Percentiles rank a stretch among this genome's conserved stretches.
phyloP scores from a whole-genome alignment of 805 yeast genomes.

The Schwanniomyces vanrijiae region DNA sequence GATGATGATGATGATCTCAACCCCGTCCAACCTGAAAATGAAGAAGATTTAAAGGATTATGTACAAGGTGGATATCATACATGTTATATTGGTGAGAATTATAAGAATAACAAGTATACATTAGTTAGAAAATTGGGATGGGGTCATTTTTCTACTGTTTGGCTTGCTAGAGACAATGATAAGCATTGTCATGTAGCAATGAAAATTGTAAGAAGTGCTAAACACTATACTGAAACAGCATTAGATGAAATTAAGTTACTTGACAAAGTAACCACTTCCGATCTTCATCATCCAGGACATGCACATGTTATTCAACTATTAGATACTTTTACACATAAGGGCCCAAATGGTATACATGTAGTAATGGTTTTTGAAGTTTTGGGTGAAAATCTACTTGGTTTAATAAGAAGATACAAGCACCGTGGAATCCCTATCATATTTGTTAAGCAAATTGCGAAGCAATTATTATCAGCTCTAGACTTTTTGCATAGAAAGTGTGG shows the following conservation, averaged over 20 bases:
- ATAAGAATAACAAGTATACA: slow-evolving; percentile 72
- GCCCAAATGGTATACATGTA: slow-evolving; percentile 90
- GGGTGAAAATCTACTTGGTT: slow-evolving; percentile 88
- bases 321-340: slow-evolving; percentile 82
- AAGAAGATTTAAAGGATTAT: slow-evolving; percentile 85
- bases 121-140: slow-evolving; percentile 92
- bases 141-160: slow-evolving; percentile 98
- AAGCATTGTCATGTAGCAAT: slow-evolving; percentile 80
- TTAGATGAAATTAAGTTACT: slow-evolving; percentile 86
- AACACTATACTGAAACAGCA: slow-evolving; percentile 91
- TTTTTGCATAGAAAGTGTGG: slow-evolving; percentile 73
- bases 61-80: slow-evolving; percentile 96
- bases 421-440: slow-evolving; percentile 75
- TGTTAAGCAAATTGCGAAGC: slow-evolving; percentile 81
- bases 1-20: slow-evolving; percentile 24
- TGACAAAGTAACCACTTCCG: slow-evolving; percentile 61
- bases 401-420: slow-evolving; percentile 76
- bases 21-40: slow-evolving; percentile 50
- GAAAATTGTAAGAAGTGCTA: slow-evolving; percentile 90
- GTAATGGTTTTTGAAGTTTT: slow-evolving; percentile 97
- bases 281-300: slow-evolving; percentile 75
- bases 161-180: slow-evolving; percentile 72
- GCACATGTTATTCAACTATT: slow-evolving; percentile 74
- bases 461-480: slow-evolving; percentile 69
- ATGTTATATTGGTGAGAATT: slow-evolving; percentile 81